A percentile compares a stretch with the other conserved stretches of the same genome.
These are phyloP conservation scores for Aureobasidium pullulans DNA, from an alignment of 2,329 filamentous ascomycete genomes.

Conservation along the genomic window DNA sequence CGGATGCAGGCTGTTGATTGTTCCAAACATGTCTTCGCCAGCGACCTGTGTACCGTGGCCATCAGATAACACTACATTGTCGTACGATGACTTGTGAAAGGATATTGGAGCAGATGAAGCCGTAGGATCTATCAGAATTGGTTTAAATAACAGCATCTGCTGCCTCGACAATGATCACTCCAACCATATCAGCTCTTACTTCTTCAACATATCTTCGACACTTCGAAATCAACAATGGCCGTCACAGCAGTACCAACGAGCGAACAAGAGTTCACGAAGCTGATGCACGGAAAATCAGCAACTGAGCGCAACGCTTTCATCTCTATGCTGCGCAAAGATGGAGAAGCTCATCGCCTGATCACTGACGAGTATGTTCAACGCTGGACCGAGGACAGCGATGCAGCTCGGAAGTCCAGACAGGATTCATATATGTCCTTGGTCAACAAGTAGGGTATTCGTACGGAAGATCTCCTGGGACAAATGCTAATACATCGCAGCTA, in stretches of 20 bases:
- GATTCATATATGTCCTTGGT: conserved; percentile 77
- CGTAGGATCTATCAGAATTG: neutral
- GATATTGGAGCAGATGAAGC: neutral
- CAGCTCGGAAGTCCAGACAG: conserved; percentile 68
- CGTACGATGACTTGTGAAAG: neutral
- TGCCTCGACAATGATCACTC: neutral
- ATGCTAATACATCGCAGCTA: conserved; percentile 71
- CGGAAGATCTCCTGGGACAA: neutral
- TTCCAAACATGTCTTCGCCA: neutral
- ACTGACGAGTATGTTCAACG: conserved; percentile 94
- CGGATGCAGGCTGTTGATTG: neutral
- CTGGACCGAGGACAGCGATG: conserved; percentile 85
- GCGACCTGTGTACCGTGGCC: neutral
- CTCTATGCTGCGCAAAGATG: conserved; percentile 81
- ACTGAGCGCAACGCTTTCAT: conserved; percentile 70
- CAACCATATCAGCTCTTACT: neutral
- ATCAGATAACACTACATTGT: neutral
- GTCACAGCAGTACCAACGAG: neutral
- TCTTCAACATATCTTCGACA: neutral
- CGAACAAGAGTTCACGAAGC: conserved; percentile 39
- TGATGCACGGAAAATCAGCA: conserved; percentile 65
- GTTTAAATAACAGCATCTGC: neutral
- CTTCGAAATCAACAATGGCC: neutral
- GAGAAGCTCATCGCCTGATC: conserved; percentile 67
- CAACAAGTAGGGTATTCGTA: conserved; percentile 54